Conservation (phyloP, 805 yeast genomes). For the Schizosaccharomyces lindneri region DNA sequence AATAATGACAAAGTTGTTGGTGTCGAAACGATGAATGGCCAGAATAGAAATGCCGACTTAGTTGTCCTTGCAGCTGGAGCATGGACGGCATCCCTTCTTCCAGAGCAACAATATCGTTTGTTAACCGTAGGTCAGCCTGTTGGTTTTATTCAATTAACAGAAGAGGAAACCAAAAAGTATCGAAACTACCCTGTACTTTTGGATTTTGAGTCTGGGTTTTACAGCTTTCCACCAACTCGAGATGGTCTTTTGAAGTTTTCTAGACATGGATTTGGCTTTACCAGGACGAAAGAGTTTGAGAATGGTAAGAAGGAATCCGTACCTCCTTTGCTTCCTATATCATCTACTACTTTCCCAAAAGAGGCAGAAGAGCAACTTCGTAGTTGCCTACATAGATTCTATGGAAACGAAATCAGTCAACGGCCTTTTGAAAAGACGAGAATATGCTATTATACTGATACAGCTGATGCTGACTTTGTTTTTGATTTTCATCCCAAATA, state of each 20-base stretch:
- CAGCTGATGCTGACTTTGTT: slow-evolving; percentile 13
- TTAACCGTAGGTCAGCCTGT: slow-evolving; percentile 9
- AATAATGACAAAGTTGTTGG: background rate
- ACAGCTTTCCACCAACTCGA: slow-evolving; percentile 4
- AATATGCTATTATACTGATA: slow-evolving; percentile 18
- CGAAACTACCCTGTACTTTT: slow-evolving; percentile 7
- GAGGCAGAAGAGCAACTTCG: background rate
- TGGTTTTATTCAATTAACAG: slow-evolving; percentile 7
- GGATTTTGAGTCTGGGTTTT: slow-evolving; percentile 6
- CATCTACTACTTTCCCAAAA: background rate
- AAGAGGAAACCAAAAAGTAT: slow-evolving; percentile 4
- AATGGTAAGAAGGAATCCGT: background rate
- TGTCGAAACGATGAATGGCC: slow-evolving; percentile 1
- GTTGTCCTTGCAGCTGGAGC: slow-evolving; percentile 9
- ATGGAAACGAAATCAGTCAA: slow-evolving; percentile 3
- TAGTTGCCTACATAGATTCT: background rate
- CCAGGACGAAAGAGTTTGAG: background rate
- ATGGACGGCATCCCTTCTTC: slow-evolving; percentile 7
- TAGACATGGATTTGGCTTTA: background rate
- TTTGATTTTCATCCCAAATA: slow-evolving; percentile 10
- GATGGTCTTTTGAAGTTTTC: slow-evolving; percentile 3
- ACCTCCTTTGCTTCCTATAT: background rate
- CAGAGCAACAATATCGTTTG: slow-evolving; percentile 1
- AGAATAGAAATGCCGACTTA: slow-evolving; percentile 4
- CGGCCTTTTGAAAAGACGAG: slow-evolving; percentile 12